These are phyloP conservation scores for Acacia crassicarpa DNA, from an alignment of 306 rosid genomes.

Conservation along the genomic window DNA sequence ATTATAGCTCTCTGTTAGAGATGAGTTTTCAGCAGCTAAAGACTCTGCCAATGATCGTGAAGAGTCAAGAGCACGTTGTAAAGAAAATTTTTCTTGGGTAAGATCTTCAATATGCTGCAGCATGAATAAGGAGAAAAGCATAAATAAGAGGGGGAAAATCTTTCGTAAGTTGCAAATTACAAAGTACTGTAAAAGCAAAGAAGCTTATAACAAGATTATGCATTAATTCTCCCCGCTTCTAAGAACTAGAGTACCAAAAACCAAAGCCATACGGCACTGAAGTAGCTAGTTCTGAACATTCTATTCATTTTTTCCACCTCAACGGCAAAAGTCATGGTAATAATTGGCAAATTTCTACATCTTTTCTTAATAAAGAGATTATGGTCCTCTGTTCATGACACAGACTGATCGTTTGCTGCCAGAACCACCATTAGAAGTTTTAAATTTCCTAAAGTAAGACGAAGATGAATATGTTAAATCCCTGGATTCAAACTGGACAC, in stretches of 20 bases:
- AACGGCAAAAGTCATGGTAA: background rate
- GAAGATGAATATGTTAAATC: background rate
- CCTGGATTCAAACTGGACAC: background rate
- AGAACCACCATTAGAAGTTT: background rate
- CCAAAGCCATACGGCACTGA: background rate
- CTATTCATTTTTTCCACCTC: background rate
- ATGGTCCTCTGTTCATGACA: background rate
- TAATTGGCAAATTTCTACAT: background rate
- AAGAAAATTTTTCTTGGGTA: conserved; percentile 87
- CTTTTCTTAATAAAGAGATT: background rate
- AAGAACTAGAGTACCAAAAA: background rate
- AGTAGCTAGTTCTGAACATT: background rate
- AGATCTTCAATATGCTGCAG: conserved; percentile 96
- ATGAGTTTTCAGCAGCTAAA: conserved; percentile 93
- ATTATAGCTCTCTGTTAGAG: conserved; percentile 85
- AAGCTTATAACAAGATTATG: conserved; percentile 19
- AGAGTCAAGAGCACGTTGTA: conserved; percentile 90
- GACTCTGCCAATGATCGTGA: conserved; percentile 80
- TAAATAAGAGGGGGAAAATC: background rate
- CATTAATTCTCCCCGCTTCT: background rate
- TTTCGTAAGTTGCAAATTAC: conserved; percentile 1
- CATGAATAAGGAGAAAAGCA: conserved; percentile 10
- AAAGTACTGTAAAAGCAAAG: background rate
- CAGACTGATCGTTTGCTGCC: background rate
- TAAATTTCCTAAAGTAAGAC: background rate